These are phyloP conservation scores for Syncephalastrum sp. DNA, from an alignment of 371 early-diverging fungal species.

Conservation along the genomic window DNA sequence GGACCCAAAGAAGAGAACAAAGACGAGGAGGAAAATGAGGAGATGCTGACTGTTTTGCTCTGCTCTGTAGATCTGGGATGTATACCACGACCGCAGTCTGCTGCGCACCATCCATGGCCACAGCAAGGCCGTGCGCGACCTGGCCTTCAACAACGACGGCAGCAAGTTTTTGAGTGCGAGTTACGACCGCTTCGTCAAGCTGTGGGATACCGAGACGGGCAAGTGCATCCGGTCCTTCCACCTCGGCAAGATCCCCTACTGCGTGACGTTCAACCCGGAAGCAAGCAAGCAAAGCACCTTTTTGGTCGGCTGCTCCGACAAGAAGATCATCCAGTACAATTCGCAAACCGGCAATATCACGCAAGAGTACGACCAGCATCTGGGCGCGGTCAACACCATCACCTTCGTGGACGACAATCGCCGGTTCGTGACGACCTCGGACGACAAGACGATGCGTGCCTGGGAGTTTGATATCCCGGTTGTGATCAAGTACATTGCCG, in stretches of 20 bases:
- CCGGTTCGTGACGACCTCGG: constrained; percentile 92
- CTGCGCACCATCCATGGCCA: constrained; percentile 91
- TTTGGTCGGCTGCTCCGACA: constrained; percentile 91
- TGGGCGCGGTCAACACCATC: constrained; percentile 94
- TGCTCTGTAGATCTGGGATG: constrained; percentile 80
- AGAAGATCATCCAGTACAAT: constrained; percentile 91
- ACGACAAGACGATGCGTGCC: constrained; percentile 95
- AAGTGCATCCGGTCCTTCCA: constrained; percentile 77
- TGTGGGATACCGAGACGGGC: constrained; percentile 98
- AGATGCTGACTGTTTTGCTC: too few relatives aligned
- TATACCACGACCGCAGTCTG: constrained; percentile 82
- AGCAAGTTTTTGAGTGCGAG: constrained; percentile 81
- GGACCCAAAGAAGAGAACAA: constrained; percentile 2
- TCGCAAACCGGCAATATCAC: constrained; percentile 76
- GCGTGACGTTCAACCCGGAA: constrained; percentile 89
- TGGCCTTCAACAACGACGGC: constrained; percentile 90
- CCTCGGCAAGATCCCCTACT: constrained; percentile 83
- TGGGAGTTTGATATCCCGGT: constrained; percentile 98
- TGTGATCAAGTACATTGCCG: constrained; percentile 95
- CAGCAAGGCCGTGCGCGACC: constrained; percentile 88
- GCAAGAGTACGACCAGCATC: constrained; percentile 96
- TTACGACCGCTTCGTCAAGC: constrained; percentile 89
- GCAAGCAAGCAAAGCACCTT: constrained; percentile 81
- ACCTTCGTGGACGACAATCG: constrained; percentile 95
- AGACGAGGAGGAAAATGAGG: too few relatives aligned